phyloP scores from a whole-genome alignment of 768 basidiomycete genomes.

The Kwoniella heveanensis region DNA sequence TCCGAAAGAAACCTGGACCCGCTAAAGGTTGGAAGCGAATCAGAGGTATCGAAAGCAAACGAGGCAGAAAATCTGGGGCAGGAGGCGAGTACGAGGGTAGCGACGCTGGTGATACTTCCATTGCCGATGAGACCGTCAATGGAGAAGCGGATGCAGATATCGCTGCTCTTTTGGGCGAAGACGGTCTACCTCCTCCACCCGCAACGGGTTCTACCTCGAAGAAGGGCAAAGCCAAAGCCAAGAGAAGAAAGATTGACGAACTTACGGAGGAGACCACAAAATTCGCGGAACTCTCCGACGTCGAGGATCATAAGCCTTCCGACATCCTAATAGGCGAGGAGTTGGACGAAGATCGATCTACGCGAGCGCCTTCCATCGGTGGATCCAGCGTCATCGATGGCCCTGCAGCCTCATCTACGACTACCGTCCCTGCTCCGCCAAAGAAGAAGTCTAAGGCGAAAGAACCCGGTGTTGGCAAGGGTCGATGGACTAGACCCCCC shows the following conservation, averaged over 20 bases:
- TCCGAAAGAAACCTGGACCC: constrained; percentile 53
- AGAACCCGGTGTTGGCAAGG: constrained; percentile 45
- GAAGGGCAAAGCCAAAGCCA: constrained; percentile 26
- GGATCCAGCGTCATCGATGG: constrained; percentile 20
- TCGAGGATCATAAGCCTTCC: constrained; percentile 22
- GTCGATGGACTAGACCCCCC: constrained; percentile 40
- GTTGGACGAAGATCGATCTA: constrained; percentile 23
- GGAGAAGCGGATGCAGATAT: constrained; percentile 45
- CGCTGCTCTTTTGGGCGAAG: constrained; percentile 35
- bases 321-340: constrained; percentile 9
- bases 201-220: constrained; percentile 1
- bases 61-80: background rate
- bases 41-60: constrained; percentile 24
- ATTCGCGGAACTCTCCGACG: constrained; percentile 14
- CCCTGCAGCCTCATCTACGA: background rate
- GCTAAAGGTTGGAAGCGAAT: constrained; percentile 50
- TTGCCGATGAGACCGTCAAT: constrained; percentile 27
- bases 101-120: constrained; percentile 27
- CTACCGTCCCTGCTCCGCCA: constrained; percentile 2
- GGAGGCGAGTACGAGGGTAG: constrained; percentile 5
- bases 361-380: constrained; percentile 14
- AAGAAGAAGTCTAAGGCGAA: constrained; percentile 31
- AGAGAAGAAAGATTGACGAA: constrained; percentile 25
- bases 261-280: constrained; percentile 11
- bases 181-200: background rate